Evolutionary conservation across 1,284 basidiomycete genomes (phyloP), one percentile per base, ranked within the genome.

Genomic region (Trichosporon sp.): DNA sequence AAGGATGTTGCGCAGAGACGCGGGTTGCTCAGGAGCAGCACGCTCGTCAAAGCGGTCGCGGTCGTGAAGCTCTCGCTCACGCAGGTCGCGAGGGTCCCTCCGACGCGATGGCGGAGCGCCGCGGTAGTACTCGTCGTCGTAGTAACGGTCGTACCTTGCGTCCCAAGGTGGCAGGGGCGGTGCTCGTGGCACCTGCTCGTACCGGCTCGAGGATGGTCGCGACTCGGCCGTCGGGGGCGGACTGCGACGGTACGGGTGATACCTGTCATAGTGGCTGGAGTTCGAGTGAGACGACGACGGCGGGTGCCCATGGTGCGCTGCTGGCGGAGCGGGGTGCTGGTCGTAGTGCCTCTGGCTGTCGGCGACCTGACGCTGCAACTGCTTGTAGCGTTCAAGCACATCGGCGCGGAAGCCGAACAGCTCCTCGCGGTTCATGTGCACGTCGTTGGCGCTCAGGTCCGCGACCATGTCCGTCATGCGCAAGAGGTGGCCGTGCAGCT

Each of bases 401-500:
- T 59, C 33, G 14, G 33, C 14, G 33, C 56, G 29, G 58, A 59
- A 54, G 4, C 25, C 49, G 34, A 36, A 52, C 31, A 29, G 19
- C 52, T 61, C 46, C 33, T 61, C 31, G 16, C 46, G 19, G 40
- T 44, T 44, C 40, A 44, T 44, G 40, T 44, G 40, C 40, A 21
- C 25, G 49, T 29, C 49, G 49, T 29, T 54, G 13, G 49, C 25
- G 13, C 14, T n/a, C 27, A 54, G 49, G 49, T 54, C 49, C 14
- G 49, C 49, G 27, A 54, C 25, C 49, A 54, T 54, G 9, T 70
- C 71, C 9, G 66, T 66, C 65, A 77, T 70, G 44, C 73, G 72
- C n/a, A 73, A 59, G 10, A 79, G 56, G 59, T 73, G 70, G 33
- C 69, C 69, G 11, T 71, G 69, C 23, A 71, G 66, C 32, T 78